Evolutionary conservation across 305 asterid genomes (phyloP), one percentile per base, ranked within the genome.

Genomic region (Solanum hybrid): DNA sequence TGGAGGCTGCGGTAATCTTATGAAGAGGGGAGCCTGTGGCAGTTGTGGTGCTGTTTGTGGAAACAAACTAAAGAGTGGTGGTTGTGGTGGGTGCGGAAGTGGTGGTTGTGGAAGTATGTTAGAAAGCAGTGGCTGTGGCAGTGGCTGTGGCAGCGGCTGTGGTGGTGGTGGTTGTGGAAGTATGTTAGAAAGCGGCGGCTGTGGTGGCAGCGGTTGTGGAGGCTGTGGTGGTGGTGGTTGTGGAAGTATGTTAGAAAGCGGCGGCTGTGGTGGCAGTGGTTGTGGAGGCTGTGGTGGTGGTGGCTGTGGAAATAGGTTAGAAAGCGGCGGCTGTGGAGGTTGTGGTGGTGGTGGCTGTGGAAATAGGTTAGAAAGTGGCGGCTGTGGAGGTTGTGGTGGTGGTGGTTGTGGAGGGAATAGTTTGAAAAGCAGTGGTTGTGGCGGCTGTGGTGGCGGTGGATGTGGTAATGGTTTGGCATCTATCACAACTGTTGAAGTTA

Each of bases 371-470:
- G 2, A 77, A 34, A 77, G 45, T 4, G 5, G 81, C 1, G 79
- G 24, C 4, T 75, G 79, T 15, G 79, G 89, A 0, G 69, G 89
- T 5, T 78, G 66, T 13, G 85, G 82, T 19, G 86, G 60, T 34
- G n/a, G 38, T 3, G 45, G 45, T 3, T 32, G 60, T 42, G 78
- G 78, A 13, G 82, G 89, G 6, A 31, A 38, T 38, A 76, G 7
- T 51, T 51, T 45, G 11, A 36, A 73, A 81, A 85, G 31, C 6
- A 78, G 88, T 10, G 78, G 72, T 12, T 82, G 86, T 40, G 88
- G 91, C 6, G 92, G 90, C 1, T 82, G 86, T 40, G 88, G 91
- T 10, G 92, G 90, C 1, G 89, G 92, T 27, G 90, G 64, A 32
- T 85, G 66, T 37, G 80, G 88, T 38, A 87, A 29, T 84, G 87